Base-by-base conservation (phyloP, 805 yeast genomes). In the Pichia membranifaciens region DNA sequence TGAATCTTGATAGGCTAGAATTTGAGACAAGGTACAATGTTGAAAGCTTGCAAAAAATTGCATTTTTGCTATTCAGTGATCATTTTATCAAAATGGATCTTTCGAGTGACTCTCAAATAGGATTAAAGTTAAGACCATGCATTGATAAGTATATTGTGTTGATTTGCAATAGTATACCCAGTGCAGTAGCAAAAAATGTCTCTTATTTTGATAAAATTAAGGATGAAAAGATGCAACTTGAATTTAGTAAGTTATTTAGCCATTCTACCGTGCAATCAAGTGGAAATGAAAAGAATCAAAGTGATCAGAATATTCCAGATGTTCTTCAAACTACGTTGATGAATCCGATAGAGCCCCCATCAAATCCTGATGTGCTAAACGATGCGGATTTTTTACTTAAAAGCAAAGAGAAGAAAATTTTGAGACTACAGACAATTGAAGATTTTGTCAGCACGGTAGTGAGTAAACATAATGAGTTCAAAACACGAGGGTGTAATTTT, bases 311-410 rank as follows among this genome's bases (percentile, higher is more conserved):
- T 35, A 47, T 61, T 17, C 60, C 59, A 0, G 65, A 64, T 43
- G 56, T 62, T 5, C 40, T 60, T 10, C 63, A 61, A 33, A 41
- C 45, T 7, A 58, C 65, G 4, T 38, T 42, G n/a, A 57, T 64
- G 66, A 57, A 54, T 18, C 51, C 43, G 20, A 41, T 63, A 9
- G 65, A 62, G 13, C 34, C 51, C 13, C 49, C 54, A 6, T 29
- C 34, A 7, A 52, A 54, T 16, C 54, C 54, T 21, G 54, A 51
- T 6, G 12, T 17, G 18, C 15, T 10, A 4, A 44, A 36, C 3
- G 42, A 41, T 31, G 10, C 4, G 10, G 45, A 44, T 33, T 21
- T 18, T 4, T 31, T 15, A 6, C 23, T 51, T 8, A 13, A 37
- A n/a, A n/a, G 23, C 4, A 29, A 38, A 5, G 37, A 31, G 5